phyloP scores from a whole-genome alignment of 2,329 filamentous ascomycete genomes.

The Emydomyces testavorans region DNA sequence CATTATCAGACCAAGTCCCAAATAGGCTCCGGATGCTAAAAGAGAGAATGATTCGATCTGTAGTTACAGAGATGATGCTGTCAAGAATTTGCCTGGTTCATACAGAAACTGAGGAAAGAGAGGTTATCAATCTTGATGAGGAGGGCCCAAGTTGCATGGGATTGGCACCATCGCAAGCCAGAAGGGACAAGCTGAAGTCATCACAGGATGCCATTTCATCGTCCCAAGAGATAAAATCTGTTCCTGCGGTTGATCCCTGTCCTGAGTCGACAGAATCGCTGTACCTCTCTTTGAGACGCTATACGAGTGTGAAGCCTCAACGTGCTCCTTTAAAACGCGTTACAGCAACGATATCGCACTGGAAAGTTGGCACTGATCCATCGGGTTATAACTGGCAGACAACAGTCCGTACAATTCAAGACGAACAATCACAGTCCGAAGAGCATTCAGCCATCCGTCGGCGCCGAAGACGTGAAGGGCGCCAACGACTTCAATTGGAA shows the following conservation, averaged over 20 bases:
- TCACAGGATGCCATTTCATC: neutral
- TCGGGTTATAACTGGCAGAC: slow-evolving; percentile 27
- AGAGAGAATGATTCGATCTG: slow-evolving; percentile 28
- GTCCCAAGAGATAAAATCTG: neutral
- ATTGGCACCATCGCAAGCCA: neutral
- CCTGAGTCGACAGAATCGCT: neutral
- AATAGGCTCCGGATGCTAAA: slow-evolving; percentile 30
- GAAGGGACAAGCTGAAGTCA: neutral
- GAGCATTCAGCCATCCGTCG: neutral
- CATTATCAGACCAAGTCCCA: slow-evolving; percentile 25
- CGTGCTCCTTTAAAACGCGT: slow-evolving; percentile 20
- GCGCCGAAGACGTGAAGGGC: slow-evolving; percentile 12
- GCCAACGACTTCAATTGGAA: neutral
- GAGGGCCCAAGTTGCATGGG: neutral
- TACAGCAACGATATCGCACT: slow-evolving; percentile 27
- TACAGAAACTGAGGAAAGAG: neutral
- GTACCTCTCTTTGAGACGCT: slow-evolving; percentile 20
- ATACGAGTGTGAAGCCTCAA: slow-evolving; percentile 22
- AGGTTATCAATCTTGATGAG: neutral
- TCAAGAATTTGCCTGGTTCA: slow-evolving; percentile 20
- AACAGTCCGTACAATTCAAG: slow-evolving; percentile 15
- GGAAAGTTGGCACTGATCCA: slow-evolving; percentile 27
- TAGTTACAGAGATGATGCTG: slow-evolving; percentile 30
- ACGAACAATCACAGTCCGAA: slow-evolving; percentile 12
- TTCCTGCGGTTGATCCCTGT: neutral